Conservation (phyloP, 495 filamentous ascomycete genomes). For the Aspergillus ostianus region DNA sequence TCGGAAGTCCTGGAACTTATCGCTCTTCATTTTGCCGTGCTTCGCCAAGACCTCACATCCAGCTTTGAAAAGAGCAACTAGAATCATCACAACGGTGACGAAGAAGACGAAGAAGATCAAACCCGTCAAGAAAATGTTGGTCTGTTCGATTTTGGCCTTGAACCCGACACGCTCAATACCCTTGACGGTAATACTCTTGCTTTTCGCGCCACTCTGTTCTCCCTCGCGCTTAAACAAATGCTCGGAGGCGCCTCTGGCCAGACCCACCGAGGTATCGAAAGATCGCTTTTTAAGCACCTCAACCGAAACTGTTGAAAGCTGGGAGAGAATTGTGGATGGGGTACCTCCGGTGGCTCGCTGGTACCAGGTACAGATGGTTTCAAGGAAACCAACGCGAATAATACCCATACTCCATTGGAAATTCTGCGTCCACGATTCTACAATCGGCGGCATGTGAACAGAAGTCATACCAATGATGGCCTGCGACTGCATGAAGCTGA, state of each 20-base stretch:
- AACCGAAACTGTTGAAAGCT: conserved; percentile 73
- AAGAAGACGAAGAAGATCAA: conserved; percentile 88
- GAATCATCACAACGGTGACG: conserved; percentile 65
- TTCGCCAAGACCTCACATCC: conserved; percentile 71
- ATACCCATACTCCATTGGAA: conserved; percentile 99
- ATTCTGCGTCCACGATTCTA: conserved; percentile 93
- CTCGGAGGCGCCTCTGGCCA: conserved; percentile 46
- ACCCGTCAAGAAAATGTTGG: conserved; percentile 93
- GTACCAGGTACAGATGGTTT: conserved; percentile 91
- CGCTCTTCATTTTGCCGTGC: conserved; percentile 74
- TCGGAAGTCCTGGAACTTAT: conserved; percentile 92
- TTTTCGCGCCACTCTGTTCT: conserved; percentile 43
- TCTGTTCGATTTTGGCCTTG: conserved; percentile 76
- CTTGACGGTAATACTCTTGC: conserved; percentile 65
- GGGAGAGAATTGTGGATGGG: conserved; percentile 75
- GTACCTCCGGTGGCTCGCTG: conserved; percentile 90
- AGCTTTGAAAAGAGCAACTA: conserved; percentile 77
- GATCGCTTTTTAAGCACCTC: conserved; percentile 67
- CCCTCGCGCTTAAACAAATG: conserved; percentile 53
- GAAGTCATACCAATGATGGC: conserved; percentile 90
- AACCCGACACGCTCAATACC: conserved; percentile 93
- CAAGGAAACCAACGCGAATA: conserved; percentile 82
- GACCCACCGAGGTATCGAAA: conserved; percentile 36
- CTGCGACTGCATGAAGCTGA: conserved; percentile 94
- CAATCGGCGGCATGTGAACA: conserved; percentile 84